Conservation (phyloP, 306 rosid species). For the Pyrus bretschneideri region DNA sequence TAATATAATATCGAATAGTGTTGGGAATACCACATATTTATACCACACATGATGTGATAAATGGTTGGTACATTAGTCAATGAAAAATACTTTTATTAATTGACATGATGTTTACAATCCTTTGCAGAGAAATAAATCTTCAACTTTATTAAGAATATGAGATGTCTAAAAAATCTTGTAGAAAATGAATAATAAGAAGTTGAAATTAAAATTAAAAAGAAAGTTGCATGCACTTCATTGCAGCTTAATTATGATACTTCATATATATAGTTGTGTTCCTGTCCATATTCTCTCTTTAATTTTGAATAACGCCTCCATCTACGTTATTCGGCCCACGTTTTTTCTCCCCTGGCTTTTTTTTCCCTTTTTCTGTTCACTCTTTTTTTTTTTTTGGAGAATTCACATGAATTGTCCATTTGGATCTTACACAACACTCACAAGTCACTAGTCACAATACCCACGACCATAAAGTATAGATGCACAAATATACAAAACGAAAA, state of each 20-base stretch:
- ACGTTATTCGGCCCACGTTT: neutral
- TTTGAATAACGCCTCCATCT: neutral
- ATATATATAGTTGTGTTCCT: too few relatives aligned
- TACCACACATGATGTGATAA: too few relatives aligned
- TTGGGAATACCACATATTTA: rapidly evolving
- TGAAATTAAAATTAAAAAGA: neutral
- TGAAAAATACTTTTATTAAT: too few relatives aligned
- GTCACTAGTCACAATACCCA: neutral
- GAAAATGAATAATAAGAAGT: too few relatives aligned
- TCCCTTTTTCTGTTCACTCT: neutral
- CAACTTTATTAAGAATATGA: neutral
- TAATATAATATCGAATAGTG: too few relatives aligned
- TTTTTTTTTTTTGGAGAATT: neutral
- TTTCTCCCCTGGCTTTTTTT: neutral
- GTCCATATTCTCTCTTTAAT: neutral
- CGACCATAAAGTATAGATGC: neutral
- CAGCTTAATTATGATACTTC: neutral
- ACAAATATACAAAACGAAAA: neutral
- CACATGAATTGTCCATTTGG: neutral
- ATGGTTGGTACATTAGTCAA: too few relatives aligned
- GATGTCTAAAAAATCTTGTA: neutral
- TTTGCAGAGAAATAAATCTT: neutral
- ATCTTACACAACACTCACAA: neutral
- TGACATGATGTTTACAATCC: too few relatives aligned
- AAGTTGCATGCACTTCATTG: neutral